These are phyloP conservation scores for Candida ipomoeae DNA, from an alignment of 805 yeast species.

Conservation along the genomic window DNA sequence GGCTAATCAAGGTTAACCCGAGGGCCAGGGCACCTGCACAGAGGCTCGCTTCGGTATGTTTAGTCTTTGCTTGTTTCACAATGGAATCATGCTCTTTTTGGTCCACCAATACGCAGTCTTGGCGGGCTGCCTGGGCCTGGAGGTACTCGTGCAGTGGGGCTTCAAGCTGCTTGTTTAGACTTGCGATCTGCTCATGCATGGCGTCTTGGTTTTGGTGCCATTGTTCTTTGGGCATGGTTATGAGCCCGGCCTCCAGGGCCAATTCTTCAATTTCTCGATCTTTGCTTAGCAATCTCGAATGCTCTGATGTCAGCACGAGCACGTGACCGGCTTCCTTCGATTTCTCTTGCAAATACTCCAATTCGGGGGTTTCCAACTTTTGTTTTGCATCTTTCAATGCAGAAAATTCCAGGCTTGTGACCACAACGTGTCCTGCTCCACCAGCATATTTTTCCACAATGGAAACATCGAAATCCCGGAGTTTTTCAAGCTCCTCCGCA, in stretches of 20 bases:
- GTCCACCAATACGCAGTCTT: slow-evolving; percentile 3
- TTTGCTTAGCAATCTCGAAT: not conserved
- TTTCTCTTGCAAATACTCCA: slow-evolving; percentile 6
- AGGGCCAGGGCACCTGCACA: slow-evolving; percentile 20
- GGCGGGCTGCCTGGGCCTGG: slow-evolving; percentile 5
- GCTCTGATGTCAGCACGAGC: slow-evolving; percentile 1
- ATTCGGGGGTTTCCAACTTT: slow-evolving; percentile 2
- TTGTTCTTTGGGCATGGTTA: slow-evolving; percentile 2
- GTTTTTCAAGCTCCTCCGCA: slow-evolving; percentile 1
- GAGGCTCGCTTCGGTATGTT: slow-evolving; percentile 21
- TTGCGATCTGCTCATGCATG: slow-evolving; percentile 2
- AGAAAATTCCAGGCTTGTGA: slow-evolving; percentile 8
- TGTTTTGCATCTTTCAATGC: slow-evolving; percentile 6
- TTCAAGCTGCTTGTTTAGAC: not conserved
- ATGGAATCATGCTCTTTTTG: slow-evolving; percentile 9
- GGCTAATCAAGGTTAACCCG: slow-evolving; percentile 9
- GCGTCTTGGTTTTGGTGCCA: slow-evolving; percentile 5
- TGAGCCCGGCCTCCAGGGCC: slow-evolving; percentile 9
- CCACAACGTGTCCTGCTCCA: slow-evolving; percentile 10
- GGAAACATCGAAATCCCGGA: slow-evolving; percentile 11
- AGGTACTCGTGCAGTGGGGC: slow-evolving; percentile 15
- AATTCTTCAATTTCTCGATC: slow-evolving; percentile 6
- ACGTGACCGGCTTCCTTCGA: slow-evolving; percentile 3
- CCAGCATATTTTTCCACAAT: slow-evolving; percentile 11
- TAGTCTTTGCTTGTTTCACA: slow-evolving; percentile 8